Evolutionary conservation across 345 rosid genomes (phyloP), one percentile per base, ranked within the genome.

Genomic region (Physaria fendleri): DNA sequence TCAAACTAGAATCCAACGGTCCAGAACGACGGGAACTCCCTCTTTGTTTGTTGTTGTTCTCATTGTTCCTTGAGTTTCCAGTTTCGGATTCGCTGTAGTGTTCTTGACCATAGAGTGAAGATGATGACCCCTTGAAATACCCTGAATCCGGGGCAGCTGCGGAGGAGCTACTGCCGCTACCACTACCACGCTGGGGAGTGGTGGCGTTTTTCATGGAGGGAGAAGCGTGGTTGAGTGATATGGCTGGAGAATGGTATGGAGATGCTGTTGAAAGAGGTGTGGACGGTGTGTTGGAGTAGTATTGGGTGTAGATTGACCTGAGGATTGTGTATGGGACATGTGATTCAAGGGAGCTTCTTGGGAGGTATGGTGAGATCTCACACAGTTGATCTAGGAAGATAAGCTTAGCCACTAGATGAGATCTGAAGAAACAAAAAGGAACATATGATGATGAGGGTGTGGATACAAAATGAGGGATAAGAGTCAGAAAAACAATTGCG

Each of bases 341-440:
- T 14, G 84, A 65, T 78, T 94, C 99, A 1, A 94, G 92, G 57
- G 84, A 71, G 83, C 88, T 90, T 77, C 96, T 66, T 2, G 99
- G 90, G 44, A 94, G 97, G 80, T 79, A 83, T 2, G 88, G 87
- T 9, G 99, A 94, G 55, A 80, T 79, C 81, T 94, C 97, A 44
- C 87, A 94, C 22, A 94, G 81, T 79, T 90, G 97, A 75, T 94
- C 99, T 22, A 94, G 74, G 86, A 94, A 94, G 39, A 90, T 85
- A 39, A 94, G 83, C 81, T 90, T 90, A 9, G 96, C 92, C 18
- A 90, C 90, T 6, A 90, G 88, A 75, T 85, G 96, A 81, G 95
- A 83, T 68, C 97, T 90, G 86, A 63, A 29, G 22, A 48, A 48
- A 39, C 22, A 48, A 24, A 11, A 17, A 46, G 20, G 29, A 30